Evolutionary conservation across 805 yeast genomes (phyloP).

Genomic region (Ogataea corticis): DNA sequence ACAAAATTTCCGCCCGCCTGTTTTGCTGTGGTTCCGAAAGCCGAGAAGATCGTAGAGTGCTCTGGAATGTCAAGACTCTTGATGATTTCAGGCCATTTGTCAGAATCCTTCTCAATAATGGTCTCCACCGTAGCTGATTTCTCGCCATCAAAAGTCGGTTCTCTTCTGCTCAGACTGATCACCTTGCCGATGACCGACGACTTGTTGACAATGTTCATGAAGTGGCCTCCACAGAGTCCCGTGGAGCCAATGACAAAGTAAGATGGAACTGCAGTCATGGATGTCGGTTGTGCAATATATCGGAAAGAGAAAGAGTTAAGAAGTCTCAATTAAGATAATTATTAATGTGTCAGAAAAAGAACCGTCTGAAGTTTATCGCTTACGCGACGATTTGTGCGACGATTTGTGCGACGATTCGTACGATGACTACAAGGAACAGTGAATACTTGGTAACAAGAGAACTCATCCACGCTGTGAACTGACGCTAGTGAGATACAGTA

Average conservation of each 20-base stretch:
- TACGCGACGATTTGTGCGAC: too few relatives aligned
- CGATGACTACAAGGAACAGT: too few relatives aligned
- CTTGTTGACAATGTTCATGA: constrained; percentile 46
- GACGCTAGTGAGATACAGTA: too few relatives aligned
- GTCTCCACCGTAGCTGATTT: constrained; percentile 29
- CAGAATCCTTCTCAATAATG: constrained; percentile 46
- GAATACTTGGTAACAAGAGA: too few relatives aligned
- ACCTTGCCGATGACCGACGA: constrained; percentile 41
- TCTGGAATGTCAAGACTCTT: constrained; percentile 30
- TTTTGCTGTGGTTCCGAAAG: constrained; percentile 74
- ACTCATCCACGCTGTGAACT: too few relatives aligned
- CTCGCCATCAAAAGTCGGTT: constrained; percentile 28
- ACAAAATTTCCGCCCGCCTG: constrained; percentile 74
- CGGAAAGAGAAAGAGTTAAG: too few relatives aligned
- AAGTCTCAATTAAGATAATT: too few relatives aligned
- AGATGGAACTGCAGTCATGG: constrained; percentile 6
- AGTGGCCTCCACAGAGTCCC: constrained; percentile 68
- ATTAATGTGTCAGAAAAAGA: too few relatives aligned
- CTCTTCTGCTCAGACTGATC: constrained; percentile 54
- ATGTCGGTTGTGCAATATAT: neutral
- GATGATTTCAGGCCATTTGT: constrained; percentile 51
- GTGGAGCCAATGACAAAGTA: constrained; percentile 66
- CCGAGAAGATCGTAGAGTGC: constrained; percentile 53
- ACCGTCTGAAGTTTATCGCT: too few relatives aligned
- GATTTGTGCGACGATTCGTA: too few relatives aligned